Evolutionary conservation across 352 stramenopile genomes (phyloP), one percentile per base, ranked within the genome.

Genomic region (Pythium vanterpoolii): DNA sequence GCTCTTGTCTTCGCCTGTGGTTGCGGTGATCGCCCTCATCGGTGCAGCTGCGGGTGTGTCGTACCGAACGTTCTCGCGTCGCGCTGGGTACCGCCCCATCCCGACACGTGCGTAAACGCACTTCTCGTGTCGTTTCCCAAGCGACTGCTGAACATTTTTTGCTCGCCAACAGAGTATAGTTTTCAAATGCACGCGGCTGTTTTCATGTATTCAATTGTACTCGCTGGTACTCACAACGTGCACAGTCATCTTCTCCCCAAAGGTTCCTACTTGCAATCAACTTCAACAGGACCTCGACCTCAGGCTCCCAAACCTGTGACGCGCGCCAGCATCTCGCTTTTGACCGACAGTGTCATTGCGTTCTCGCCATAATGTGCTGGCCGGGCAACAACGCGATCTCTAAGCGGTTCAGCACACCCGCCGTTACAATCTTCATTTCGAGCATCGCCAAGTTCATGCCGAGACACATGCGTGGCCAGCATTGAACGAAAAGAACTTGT

Each of bases 391-490:
- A 14, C 5, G 40, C 39, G 33, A 87, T 53, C 2, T 74, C 33
- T 47, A 80, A 87, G 31, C 56, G 56, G 16, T 71, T 70, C 23
- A 96, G 51, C 23, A 94, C 36, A 24, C 72, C 73, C 0, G 72
- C 69, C 38, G 75, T 60, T 31, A 88, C 67, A 23, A 89, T 66
- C 49, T 94, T 92, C 63, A 93, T 86, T 66, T 95, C 77, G 10
- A 95, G 58, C 66, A 93, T 69, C 7, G 87, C 86, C 6, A 96
- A 52, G 18, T 77, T 70, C 30, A 72, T 77, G 14, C 77, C 79
- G 0, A 87, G 64, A 48, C 82, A 88, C 39, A 66, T 53, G 27
- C 80, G 64, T 26, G 69, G 9, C 79, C 82, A 18, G 69, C 78
- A 50, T 83, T 71, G 62, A 92, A 92, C 1, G 78, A 59, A 19